These are phyloP conservation scores for Jacaranda mimosifolia DNA, from an alignment of 257 asterid species.

Conservation along the genomic window DNA sequence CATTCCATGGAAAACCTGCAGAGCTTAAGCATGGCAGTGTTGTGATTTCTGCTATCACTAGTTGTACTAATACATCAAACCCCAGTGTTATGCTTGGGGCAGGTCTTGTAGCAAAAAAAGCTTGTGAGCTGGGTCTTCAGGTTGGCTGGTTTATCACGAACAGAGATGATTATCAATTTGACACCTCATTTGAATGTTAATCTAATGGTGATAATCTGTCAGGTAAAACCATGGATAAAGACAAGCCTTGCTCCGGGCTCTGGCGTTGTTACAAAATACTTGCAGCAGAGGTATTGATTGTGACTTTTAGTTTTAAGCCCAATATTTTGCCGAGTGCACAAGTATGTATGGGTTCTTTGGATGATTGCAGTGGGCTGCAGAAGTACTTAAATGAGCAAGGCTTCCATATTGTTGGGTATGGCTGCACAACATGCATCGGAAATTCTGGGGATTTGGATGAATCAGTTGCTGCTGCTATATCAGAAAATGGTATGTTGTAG, in stretches of 20 bases:
- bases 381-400: conserved; percentile 89
- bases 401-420: conserved; percentile 90
- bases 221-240: conserved; percentile 99
- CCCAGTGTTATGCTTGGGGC: conserved; percentile 99
- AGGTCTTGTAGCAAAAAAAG: conserved; percentile 91
- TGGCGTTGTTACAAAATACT: conserved; percentile 89
- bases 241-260: conserved; percentile 99
- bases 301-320: conserved; percentile 15
- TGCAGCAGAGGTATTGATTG: conserved; percentile 71
- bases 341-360: conserved; percentile 24
- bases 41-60: conserved; percentile 95
- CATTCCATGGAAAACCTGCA: conserved; percentile 86
- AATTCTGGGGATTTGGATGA: conserved; percentile 94
- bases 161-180: conserved; percentile 22
- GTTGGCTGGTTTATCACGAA: conserved; percentile 43
- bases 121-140: conserved; percentile 87
- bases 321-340: conserved; percentile 1
- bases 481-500: conserved; percentile 74
- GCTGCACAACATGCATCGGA: conserved; percentile 96
- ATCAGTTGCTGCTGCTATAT: conserved; percentile 80
- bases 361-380: conserved; percentile 76
- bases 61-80: conserved; percentile 97
- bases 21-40: conserved; percentile 97
- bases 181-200: conserved; percentile 24
- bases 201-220: conserved; percentile 36